Conservation (phyloP, 2,329 filamentous ascomycete genomes). For the Hypoxylon sp. region DNA sequence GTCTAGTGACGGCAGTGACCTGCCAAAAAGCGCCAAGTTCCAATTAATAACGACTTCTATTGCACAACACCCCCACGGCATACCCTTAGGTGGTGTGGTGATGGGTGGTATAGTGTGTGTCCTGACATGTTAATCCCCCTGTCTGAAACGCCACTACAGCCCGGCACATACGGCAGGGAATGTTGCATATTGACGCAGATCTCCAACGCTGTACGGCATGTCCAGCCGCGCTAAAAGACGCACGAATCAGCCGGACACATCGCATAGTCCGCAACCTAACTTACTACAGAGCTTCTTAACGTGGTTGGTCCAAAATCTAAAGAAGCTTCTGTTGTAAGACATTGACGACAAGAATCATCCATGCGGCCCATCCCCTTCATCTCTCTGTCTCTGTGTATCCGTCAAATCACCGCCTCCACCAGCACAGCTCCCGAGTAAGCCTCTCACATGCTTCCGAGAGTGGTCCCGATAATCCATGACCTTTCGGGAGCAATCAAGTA, state of each 20-base stretch:
- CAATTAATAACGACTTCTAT: slow-evolving; percentile 25
- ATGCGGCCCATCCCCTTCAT: slow-evolving; percentile 40
- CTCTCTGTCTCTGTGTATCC: slow-evolving; percentile 35
- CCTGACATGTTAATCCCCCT: slow-evolving; percentile 20
- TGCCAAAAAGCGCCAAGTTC: slow-evolving; percentile 44
- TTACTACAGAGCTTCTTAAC: slow-evolving; percentile 22
- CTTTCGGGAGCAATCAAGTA: slow-evolving; percentile 4
- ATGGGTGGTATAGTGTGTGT: not conserved
- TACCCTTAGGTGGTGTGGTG: slow-evolving; percentile 15
- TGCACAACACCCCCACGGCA: slow-evolving; percentile 25
- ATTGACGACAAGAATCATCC: slow-evolving; percentile 37
- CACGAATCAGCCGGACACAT: slow-evolving; percentile 30
- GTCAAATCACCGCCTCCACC: slow-evolving; percentile 36
- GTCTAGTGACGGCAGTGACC: slow-evolving; percentile 25
- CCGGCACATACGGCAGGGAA: slow-evolving; percentile 31
- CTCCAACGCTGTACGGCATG: slow-evolving; percentile 40
- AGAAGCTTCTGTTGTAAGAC: slow-evolving; percentile 43
- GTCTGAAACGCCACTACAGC: slow-evolving; percentile 37
- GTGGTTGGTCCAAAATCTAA: slow-evolving; percentile 38
- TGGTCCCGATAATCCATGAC: slow-evolving; percentile 35
- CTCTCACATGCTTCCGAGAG: slow-evolving; percentile 45
- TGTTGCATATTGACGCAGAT: slow-evolving; percentile 31
- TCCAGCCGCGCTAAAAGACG: slow-evolving; percentile 42
- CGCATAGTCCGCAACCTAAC: slow-evolving; percentile 28
- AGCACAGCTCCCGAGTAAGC: slow-evolving; percentile 28